A percentile compares a stretch with the other conserved stretches of the same genome.
These are phyloP conservation scores for Aschersonia sp. DNA, from an alignment of 2,329 filamentous ascomycete species.

Conservation along the genomic window DNA sequence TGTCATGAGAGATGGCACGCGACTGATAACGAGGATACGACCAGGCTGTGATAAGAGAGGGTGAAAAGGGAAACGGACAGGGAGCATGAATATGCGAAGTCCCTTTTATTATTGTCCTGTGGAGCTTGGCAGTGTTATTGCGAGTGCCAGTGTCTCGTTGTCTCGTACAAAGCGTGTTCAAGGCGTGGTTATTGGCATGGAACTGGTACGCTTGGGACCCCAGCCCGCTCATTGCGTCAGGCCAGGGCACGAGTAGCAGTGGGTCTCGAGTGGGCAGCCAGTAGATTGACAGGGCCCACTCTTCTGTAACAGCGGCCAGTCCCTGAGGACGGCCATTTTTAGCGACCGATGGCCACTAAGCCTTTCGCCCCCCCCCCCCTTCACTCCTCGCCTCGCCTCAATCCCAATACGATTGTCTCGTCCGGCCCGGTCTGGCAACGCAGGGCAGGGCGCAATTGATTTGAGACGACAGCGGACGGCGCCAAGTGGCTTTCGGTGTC, in stretches of 20 bases:
- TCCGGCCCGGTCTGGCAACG: background rate
- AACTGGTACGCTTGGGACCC: background rate
- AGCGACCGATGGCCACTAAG: constrained; percentile 1
- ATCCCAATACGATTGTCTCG: background rate
- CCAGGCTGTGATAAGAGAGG: background rate
- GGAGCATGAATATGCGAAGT: background rate
- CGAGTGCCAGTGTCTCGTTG: background rate
- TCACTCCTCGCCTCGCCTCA: too few species aligned
- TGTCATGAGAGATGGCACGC: too few species aligned
- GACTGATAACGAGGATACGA: background rate
- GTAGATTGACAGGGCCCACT: constrained; percentile 1
- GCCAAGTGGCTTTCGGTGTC: background rate
- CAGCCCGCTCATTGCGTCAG: background rate
- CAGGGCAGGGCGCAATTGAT: background rate
- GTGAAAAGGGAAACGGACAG: background rate
- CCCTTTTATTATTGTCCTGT: background rate
- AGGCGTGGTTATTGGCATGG: background rate
- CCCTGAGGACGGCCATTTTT: constrained; percentile 2
- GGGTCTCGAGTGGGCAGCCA: background rate
- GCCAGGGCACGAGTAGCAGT: background rate
- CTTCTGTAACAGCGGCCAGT: constrained; percentile 2
- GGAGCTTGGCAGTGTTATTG: background rate
- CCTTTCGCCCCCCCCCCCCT: background rate
- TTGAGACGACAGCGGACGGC: background rate
- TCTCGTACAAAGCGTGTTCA: background rate